Conservation (phyloP, 441 rosid species). For the Mallotus repandus region DNA sequence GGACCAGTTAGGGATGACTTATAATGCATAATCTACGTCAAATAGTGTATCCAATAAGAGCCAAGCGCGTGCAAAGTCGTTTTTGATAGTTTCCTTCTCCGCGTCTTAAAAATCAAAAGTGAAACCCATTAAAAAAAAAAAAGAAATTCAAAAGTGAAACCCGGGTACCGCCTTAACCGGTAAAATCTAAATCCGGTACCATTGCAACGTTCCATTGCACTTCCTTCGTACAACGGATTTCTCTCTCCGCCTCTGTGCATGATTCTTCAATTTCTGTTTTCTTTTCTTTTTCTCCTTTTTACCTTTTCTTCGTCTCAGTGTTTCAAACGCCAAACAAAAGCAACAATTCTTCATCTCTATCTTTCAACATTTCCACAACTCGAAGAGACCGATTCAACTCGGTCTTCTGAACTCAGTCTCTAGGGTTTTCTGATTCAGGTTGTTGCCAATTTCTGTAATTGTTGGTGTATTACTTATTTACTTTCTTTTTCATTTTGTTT, state of each 20-base stretch:
- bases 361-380: neutral
- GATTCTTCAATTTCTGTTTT: neutral
- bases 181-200: neutral
- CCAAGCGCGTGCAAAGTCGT: neutral
- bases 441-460: slow-evolving; percentile 10
- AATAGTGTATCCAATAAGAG: too few relatives aligned
- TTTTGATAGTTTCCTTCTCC: slow-evolving; percentile 1
- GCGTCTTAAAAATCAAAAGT: neutral
- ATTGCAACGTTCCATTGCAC: neutral
- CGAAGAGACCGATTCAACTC: slow-evolving; percentile 10
- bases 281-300: neutral
- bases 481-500: neutral
- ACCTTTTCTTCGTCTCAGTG: neutral
- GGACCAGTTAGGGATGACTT: too few relatives aligned
- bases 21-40: too few relatives aligned
- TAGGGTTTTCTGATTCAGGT: slow-evolving; percentile 26
- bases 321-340: neutral
- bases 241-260: neutral
- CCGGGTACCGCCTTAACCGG: neutral
- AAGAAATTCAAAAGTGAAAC: neutral
- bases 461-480: neutral
- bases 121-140: too few relatives aligned
- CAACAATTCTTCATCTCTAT: neutral
- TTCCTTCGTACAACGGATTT: neutral
- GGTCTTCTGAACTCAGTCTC: slow-evolving; percentile 11